These are phyloP conservation scores for Mycogone perniciosa DNA, from an alignment of 2,329 filamentous ascomycete genomes.

Conservation along the genomic window DNA sequence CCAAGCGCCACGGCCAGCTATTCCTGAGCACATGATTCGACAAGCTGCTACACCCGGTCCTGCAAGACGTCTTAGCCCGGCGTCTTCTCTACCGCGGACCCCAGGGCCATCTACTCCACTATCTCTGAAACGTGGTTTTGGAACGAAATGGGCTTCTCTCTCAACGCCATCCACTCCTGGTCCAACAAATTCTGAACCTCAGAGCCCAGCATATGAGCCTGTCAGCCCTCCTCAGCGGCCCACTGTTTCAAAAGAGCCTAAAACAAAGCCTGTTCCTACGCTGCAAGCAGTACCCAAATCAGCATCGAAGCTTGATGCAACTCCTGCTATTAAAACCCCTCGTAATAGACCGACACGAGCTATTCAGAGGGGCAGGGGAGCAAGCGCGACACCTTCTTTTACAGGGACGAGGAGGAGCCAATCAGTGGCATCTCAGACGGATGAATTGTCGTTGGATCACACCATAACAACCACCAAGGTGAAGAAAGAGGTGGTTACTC, in stretches of 20 bases:
- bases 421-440: constrained; percentile 40
- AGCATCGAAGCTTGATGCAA: constrained; percentile 18
- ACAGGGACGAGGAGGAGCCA: constrained; percentile 36
- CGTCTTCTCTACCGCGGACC: constrained; percentile 29
- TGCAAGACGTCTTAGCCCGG: constrained; percentile 26
- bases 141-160: constrained; percentile 53
- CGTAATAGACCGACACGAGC: constrained; percentile 32
- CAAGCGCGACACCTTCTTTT: constrained; percentile 31
- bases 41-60: constrained; percentile 29
- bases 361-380: constrained; percentile 28
- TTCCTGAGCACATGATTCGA: constrained; percentile 37
- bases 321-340: constrained; percentile 17
- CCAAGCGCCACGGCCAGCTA: constrained; percentile 30
- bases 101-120: constrained; percentile 26
- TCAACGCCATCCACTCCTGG: constrained; percentile 54
- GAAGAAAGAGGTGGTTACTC: constrained; percentile 55
- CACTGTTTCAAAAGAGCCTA: constrained; percentile 22
- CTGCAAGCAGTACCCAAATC: constrained; percentile 26
- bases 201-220: constrained; percentile 52
- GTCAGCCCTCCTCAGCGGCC: constrained; percentile 47
- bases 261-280: constrained; percentile 28
- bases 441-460: constrained; percentile 42
- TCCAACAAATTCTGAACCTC: constrained; percentile 30
- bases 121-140: constrained; percentile 32
- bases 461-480: constrained; percentile 37